Evolutionary conservation across 352 stramenopile genomes (phyloP), one percentile per base, ranked within the genome.

Genomic region (Globisporangium middletonii): DNA sequence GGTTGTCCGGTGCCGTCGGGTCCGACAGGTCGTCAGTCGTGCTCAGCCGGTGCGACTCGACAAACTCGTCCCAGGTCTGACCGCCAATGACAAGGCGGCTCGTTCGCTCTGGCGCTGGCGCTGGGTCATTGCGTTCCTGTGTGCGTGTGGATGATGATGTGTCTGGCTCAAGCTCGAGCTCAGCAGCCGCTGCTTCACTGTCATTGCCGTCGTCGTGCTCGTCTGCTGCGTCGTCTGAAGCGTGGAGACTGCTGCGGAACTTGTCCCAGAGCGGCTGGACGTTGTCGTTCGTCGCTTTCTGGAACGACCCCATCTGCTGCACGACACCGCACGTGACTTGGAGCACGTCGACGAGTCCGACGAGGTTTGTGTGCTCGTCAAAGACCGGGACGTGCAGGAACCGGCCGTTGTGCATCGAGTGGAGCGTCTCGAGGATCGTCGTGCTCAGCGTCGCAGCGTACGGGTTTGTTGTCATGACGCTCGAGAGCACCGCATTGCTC

Each of bases 361-460:
- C 78, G 30, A 99, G 79, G 38, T 76, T 86, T n/a, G 77, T 83
- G 62, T 85, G 61, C 16, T 86, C 70, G 60, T 97, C 89, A 56
- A 97, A 96, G 2, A 99, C 95, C 11, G 97, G 97, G 9, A 99
- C 76, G 53, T 98, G 97, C 26, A 99, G 67, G 71, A 98, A 99
- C 35, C 89, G 88, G 26, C 97, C 94, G 50, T 98, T 96, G 68
- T 98, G 95, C 94, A 99, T 99, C 51, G 92, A 97, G 68, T 99
- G 95, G 50, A 99, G 72, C 15, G 96, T 98, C 59, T 99, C 97
- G 48, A 99, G 69, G 30, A 99, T 96, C 23, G 94, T 97, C 27
- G 96, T 98, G 58, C 96, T 84, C 45, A 96, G 73, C 3, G 73
- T 86, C 12, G 97, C 95, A 19, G 81, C 92, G 63, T 98, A 96